Evolutionary conservation across 2,329 filamentous ascomycete species (phyloP).

Genomic region (Chaetomiaceae sp.): DNA sequence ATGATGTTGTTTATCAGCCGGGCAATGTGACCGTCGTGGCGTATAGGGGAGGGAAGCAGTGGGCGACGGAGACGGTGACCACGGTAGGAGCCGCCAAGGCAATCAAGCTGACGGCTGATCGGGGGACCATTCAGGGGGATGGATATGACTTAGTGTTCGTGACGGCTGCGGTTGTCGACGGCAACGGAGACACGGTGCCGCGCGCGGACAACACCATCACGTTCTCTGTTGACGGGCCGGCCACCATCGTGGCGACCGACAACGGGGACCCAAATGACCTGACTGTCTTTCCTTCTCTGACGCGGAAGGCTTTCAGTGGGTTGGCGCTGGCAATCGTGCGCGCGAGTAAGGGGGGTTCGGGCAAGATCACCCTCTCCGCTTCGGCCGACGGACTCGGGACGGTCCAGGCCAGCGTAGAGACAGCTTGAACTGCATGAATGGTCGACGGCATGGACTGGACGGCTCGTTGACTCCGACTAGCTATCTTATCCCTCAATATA

Average conservation of each 20-base stretch:
- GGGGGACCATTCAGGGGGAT: no score
- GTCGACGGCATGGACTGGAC: no score
- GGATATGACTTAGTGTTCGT: no score
- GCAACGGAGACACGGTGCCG: no score
- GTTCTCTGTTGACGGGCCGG: no score
- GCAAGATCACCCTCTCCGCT: constrained; percentile 14
- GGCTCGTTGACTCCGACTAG: no score
- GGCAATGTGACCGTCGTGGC: constrained; percentile 42
- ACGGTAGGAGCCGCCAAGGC: no score
- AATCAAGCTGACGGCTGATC: no score
- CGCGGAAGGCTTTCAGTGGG: constrained; percentile 37
- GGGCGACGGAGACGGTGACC: constrained; percentile 36
- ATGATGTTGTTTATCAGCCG: constrained; percentile 41
- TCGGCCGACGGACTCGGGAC: not conserved
- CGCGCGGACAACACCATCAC: constrained; percentile 25
- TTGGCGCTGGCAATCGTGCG: constrained; percentile 36
- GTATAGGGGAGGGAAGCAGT: constrained; percentile 41
- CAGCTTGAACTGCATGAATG: not conserved
- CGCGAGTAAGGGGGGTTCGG: constrained; percentile 24
- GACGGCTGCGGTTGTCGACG: no score
- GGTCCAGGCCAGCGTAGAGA: not conserved
- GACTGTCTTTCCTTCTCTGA: constrained; percentile 34
- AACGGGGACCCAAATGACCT: no score
- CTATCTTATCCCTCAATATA: no score
- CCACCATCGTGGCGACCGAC: no score